phyloP scores from a whole-genome alignment of 805 yeast genomes.

The Saccharomycopsis vini region DNA sequence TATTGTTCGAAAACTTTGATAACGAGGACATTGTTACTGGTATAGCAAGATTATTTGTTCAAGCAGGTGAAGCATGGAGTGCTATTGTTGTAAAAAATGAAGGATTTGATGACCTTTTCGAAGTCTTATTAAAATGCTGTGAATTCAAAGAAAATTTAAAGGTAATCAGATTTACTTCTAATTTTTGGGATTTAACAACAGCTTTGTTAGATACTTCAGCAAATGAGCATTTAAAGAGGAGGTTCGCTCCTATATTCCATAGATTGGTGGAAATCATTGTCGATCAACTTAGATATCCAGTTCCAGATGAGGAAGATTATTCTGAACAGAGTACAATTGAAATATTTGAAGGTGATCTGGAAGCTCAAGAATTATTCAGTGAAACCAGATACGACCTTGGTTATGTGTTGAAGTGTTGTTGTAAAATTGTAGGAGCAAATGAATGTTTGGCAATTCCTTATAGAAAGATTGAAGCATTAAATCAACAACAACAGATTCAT shows the following conservation, averaged over 20 bases:
- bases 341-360: conserved; percentile 59
- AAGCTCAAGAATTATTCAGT: conserved; percentile 84
- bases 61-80: conserved; percentile 96
- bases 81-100: conserved; percentile 60
- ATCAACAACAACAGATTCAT: conserved; percentile 27
- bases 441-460: conserved; percentile 66
- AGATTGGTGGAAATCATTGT: conserved; percentile 54
- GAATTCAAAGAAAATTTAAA: conserved; percentile 77
- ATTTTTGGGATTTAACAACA: conserved; percentile 82
- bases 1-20: conserved; percentile 33
- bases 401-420: conserved; percentile 93
- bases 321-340: conserved; percentile 23
- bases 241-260: conserved; percentile 46
- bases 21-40: conserved; percentile 63
- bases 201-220: conserved; percentile 39
- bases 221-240: conserved; percentile 25
- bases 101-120: conserved; percentile 64
- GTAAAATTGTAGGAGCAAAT: conserved; percentile 77
- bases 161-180: conserved; percentile 80
- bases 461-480: conserved; percentile 21
- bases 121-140: conserved; percentile 61
- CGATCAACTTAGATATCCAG: conserved; percentile 68
- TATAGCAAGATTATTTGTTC: conserved; percentile 69
- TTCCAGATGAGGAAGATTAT: conserved; percentile 25
- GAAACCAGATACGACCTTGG: conserved; percentile 96